Conservation (phyloP, 1,139 yeast species). For the Suhomyces terraborum region DNA sequence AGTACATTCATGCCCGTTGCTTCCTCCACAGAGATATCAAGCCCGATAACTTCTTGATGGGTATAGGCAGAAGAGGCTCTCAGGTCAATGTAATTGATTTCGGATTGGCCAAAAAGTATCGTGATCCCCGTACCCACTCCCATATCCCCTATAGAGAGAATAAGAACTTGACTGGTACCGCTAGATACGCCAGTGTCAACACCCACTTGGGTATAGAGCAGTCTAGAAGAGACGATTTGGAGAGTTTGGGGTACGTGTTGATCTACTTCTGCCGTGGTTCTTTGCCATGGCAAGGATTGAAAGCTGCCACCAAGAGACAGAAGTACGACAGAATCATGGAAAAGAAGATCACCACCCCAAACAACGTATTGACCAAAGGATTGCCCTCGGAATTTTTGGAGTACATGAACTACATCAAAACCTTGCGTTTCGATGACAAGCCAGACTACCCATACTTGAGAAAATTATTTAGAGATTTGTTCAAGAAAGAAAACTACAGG, state of each 20-base stretch:
- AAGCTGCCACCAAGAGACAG: constrained; percentile 96
- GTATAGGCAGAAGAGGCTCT: constrained; percentile 91
- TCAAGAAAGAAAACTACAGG: constrained; percentile 83
- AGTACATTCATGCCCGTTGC: constrained; percentile 92
- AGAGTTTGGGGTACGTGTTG: constrained; percentile 91
- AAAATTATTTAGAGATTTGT: constrained; percentile 85
- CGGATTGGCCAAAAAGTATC: constrained; percentile 92
- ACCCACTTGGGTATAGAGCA: constrained; percentile 98
- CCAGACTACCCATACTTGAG: constrained; percentile 93
- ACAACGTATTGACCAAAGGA: constrained; percentile 87
- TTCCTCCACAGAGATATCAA: constrained; percentile 91
- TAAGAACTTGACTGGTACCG: constrained; percentile 95
- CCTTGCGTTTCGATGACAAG: constrained; percentile 91
- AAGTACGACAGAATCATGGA: constrained; percentile 97
- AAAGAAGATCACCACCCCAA: constrained; percentile 90
- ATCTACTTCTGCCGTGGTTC: constrained; percentile 95
- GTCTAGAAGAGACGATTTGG: constrained; percentile 94
- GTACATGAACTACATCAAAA: constrained; percentile 85
- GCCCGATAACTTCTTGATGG: constrained; percentile 97
- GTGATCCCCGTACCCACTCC: constrained; percentile 93
- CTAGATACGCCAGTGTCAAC: constrained; percentile 92
- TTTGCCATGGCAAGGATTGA: constrained; percentile 97
- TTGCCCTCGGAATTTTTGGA: constrained; percentile 88
- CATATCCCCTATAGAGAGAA: constrained; percentile 97
- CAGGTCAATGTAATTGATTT: constrained; percentile 96